Evolutionary conservation across 345 rosid species (phyloP).

Genomic region (Citrus glauca): DNA sequence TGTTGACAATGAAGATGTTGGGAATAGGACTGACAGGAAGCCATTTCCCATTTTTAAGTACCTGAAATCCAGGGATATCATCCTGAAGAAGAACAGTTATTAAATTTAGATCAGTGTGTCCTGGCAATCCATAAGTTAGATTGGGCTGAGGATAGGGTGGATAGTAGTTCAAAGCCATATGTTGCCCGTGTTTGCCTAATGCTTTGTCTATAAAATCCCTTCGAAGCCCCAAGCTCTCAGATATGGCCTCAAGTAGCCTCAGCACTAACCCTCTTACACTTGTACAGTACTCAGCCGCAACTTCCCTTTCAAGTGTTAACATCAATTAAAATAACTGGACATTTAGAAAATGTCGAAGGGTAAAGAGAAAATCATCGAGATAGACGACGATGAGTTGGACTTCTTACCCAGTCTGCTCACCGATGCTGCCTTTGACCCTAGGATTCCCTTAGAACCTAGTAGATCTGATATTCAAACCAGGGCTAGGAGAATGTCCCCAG

Average conservation of each 20-base stretch:
- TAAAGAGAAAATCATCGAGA: too few relatives aligned
- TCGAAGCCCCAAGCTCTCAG: conserved; percentile 71
- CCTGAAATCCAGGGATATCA: conserved; percentile 52
- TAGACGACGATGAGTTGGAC: too few relatives aligned
- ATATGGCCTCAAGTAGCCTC: conserved; percentile 59
- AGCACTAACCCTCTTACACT: conserved; percentile 45
- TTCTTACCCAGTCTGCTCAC: too few relatives aligned
- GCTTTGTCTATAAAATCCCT: conserved; percentile 32
- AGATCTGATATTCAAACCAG: too few relatives aligned
- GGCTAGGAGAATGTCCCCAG: too few relatives aligned
- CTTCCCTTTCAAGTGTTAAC: conserved; percentile 40
- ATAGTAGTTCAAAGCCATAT: conserved; percentile 81
- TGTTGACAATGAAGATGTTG: conserved; percentile 45
- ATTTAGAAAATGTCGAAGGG: too few relatives aligned
- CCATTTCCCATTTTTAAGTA: conserved; percentile 62
- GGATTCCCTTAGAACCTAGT: too few relatives aligned
- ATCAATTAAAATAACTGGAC: not conserved
- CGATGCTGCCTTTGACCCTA: too few relatives aligned
- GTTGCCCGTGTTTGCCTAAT: conserved; percentile 65
- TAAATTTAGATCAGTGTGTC: conserved; percentile 67
- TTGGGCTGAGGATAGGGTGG: conserved; percentile 84
- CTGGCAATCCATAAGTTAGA: conserved; percentile 35
- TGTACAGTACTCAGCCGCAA: conserved; percentile 52
- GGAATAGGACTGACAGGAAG: conserved; percentile 60
- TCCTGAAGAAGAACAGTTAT: conserved; percentile 26